phyloP scores from a whole-genome alignment of 495 filamentous ascomycete species.

The Penicillium cataractarum region DNA sequence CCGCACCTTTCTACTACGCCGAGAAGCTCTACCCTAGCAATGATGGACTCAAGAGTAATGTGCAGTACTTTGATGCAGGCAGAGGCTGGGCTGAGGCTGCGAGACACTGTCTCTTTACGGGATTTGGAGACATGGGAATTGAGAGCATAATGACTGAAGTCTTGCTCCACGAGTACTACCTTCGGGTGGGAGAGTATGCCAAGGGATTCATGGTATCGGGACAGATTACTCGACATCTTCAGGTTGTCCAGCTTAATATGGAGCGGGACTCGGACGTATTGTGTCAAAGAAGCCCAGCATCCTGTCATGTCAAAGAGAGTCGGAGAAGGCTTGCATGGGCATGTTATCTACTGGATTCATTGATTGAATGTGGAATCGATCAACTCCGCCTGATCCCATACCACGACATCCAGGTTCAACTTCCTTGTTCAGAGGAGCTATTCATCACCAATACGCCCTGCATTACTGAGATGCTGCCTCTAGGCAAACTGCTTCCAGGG shows the following conservation, averaged over 20 bases:
- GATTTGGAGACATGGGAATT: conserved; percentile 2
- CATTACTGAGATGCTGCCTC: conserved; percentile 2
- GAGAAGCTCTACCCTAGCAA: background rate
- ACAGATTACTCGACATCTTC: background rate
- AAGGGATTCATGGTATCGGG: conserved; percentile 2
- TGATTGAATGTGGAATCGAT: conserved; percentile 4
- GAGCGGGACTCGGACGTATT: conserved; percentile 5
- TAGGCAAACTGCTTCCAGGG: background rate
- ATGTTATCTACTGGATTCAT: background rate
- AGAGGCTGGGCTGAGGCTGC: conserved; percentile 3
- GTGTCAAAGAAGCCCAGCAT: background rate
- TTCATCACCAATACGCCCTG: background rate
- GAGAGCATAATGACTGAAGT: conserved; percentile 7
- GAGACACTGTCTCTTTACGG: background rate
- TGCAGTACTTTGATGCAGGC: conserved; percentile 6
- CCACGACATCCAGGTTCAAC: background rate
- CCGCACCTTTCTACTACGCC: background rate
- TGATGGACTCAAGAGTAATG: background rate
- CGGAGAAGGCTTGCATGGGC: conserved; percentile 1
- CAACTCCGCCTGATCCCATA: conserved; percentile 3
- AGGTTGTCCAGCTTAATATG: conserved; percentile 6
- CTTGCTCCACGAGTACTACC: conserved; percentile 1
- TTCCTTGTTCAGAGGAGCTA: background rate
- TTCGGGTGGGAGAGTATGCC: conserved; percentile 4
- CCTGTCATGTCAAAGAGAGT: conserved; percentile 2